These are phyloP conservation scores for Diaporthe eres DNA, from an alignment of 2,329 filamentous ascomycete species.

Conservation along the genomic window DNA sequence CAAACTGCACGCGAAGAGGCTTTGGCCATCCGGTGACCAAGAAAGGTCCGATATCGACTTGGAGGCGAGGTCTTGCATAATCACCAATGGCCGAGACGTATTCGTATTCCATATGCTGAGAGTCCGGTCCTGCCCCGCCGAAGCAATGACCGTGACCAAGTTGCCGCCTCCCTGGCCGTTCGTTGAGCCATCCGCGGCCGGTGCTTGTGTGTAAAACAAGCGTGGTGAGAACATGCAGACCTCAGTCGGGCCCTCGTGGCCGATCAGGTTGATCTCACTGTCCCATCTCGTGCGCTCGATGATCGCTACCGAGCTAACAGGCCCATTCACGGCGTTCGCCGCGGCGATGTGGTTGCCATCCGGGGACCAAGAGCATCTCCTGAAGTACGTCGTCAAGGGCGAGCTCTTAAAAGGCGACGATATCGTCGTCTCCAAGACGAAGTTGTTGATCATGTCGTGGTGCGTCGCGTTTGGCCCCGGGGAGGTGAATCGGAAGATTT, in stretches of 20 bases:
- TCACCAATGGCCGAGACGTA: slow-evolving; percentile 89
- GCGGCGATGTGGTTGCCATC: slow-evolving; percentile 98
- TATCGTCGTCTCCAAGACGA: slow-evolving; percentile 94
- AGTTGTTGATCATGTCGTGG: slow-evolving; percentile 97
- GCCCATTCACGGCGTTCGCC: slow-evolving; percentile 96
- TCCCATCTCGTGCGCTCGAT: slow-evolving; percentile 94
- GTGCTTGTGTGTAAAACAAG: slow-evolving; percentile 83
- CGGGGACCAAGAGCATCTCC: slow-evolving; percentile 96
- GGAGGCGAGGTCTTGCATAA: slow-evolving; percentile 87
- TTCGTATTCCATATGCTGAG: slow-evolving; percentile 98
- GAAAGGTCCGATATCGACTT: slow-evolving; percentile 96
- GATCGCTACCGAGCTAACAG: slow-evolving; percentile 96
- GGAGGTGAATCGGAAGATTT: slow-evolving; percentile 94
- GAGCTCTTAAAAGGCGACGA: slow-evolving; percentile 89
- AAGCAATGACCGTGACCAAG: slow-evolving; percentile 93
- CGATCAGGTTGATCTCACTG: slow-evolving; percentile 96
- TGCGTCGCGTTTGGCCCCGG: slow-evolving; percentile 91
- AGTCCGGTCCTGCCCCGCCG: slow-evolving; percentile 96
- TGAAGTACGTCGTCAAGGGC: slow-evolving; percentile 95
- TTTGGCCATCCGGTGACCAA: slow-evolving; percentile 93
- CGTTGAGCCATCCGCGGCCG: slow-evolving; percentile 65
- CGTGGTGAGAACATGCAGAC: slow-evolving; percentile 97
- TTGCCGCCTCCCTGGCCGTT: slow-evolving; percentile 62
- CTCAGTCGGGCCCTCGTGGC: slow-evolving; percentile 96
- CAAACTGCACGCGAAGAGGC: slow-evolving; percentile 86